A percentile compares a stretch with the other conserved stretches of the same genome.
These are phyloP conservation scores for Tetrapisispora taiwanensis DNA, from an alignment of 805 yeast genomes.

Conservation along the genomic window DNA sequence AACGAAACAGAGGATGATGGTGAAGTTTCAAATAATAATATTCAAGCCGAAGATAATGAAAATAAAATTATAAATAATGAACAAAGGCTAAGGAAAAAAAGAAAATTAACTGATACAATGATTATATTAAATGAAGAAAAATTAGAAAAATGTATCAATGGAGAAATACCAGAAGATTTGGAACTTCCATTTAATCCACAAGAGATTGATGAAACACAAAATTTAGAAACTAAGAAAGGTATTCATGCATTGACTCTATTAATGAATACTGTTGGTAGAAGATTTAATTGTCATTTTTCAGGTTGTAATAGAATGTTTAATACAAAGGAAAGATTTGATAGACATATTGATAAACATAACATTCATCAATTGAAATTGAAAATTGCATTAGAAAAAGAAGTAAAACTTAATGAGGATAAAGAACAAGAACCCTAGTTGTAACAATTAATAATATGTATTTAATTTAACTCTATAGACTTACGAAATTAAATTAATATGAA, in stretches of 20 bases:
- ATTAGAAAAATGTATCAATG: constrained; percentile 19
- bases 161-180: constrained; percentile 2
- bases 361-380: constrained; percentile 27
- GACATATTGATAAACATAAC: constrained; percentile 28
- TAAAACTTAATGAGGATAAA: background rate
- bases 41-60: background rate
- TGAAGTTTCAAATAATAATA: background rate
- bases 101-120: constrained; percentile 2
- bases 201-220: background rate
- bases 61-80: background rate
- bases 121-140: constrained; percentile 18
- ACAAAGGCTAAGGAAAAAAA: background rate
- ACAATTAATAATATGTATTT: background rate
- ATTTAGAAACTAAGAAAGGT: background rate
- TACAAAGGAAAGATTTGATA: constrained; percentile 27
- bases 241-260: constrained; percentile 23
- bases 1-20: background rate
- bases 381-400: constrained; percentile 10
- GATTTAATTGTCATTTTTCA: constrained; percentile 39
- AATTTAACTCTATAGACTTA: background rate
- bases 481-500: background rate
- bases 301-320: constrained; percentile 47
- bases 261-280: constrained; percentile 27
- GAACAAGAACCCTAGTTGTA: background rate
- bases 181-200: background rate